Conservation (phyloP, 176 grass and related monocot genomes). For the Musa troglodytarum region DNA sequence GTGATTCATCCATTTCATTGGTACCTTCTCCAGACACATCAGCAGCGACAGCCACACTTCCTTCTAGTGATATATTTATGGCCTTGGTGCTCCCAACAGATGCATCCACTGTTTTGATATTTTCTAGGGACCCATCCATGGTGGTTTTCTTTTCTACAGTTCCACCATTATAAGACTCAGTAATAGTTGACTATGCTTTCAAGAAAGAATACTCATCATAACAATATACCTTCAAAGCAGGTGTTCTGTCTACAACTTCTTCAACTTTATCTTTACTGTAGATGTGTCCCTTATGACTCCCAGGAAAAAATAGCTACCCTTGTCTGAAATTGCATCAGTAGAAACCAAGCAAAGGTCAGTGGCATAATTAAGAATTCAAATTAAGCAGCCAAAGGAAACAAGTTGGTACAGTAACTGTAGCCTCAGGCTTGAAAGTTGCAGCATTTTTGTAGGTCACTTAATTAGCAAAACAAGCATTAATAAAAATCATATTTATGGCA, state of each 20-base stretch:
- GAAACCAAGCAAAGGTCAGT: neutral
- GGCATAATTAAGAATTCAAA: too few relatives aligned
- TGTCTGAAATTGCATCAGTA: neutral
- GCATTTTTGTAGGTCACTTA: neutral
- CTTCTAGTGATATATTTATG: constrained; percentile 1
- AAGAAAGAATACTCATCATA: neutral
- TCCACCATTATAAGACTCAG: neutral
- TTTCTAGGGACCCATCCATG: neutral
- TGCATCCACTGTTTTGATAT: neutral
- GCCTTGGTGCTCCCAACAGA: neutral
- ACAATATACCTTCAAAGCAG: neutral
- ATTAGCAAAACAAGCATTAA: too few relatives aligned
- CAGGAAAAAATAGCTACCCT: too few relatives aligned
- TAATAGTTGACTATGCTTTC: neutral
- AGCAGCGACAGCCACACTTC: neutral
- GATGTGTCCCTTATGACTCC: neutral
- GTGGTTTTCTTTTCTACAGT: neutral
- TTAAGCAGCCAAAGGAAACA: too few relatives aligned
- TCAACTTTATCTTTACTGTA: neutral
- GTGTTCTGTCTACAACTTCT: neutral
- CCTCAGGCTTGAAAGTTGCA: neutral
- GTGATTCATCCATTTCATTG: neutral
- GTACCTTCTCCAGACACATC: neutral
- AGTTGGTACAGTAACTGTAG: too few relatives aligned
- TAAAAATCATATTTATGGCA: too few relatives aligned